These are phyloP conservation scores for Pisolithus thermaeus DNA, from an alignment of 1,284 basidiomycete genomes.

Conservation along the genomic window DNA sequence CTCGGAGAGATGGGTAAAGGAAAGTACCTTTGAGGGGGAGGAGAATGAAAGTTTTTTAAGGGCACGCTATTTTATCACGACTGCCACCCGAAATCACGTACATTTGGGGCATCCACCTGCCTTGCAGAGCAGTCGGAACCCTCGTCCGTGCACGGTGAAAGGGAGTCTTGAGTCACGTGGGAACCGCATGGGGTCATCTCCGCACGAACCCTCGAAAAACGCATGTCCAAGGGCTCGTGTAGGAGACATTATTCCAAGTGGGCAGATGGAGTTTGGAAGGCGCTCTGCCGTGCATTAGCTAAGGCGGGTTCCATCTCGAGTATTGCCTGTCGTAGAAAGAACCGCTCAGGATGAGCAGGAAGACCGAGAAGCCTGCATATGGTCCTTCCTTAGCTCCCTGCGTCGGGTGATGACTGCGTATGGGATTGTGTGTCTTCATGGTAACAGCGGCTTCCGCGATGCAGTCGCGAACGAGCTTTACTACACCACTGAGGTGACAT, in stretches of 20 bases:
- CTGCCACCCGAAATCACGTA: not conserved
- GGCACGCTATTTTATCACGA: not conserved
- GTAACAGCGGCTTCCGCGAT: too few relatives aligned
- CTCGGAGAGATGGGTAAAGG: conserved; percentile 2
- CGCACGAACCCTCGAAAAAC: not conserved
- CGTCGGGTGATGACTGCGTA: too few relatives aligned
- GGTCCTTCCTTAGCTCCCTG: too few relatives aligned
- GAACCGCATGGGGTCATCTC: not conserved
- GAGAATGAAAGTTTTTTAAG: conserved; percentile 17
- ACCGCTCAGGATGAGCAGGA: not conserved
- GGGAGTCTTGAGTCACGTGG: not conserved
- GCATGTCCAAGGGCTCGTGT: not conserved
- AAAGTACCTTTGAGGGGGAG: not conserved
- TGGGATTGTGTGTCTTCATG: too few relatives aligned
- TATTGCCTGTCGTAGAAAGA: not conserved
- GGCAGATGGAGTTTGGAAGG: not conserved
- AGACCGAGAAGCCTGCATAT: not conserved
- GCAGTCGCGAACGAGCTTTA: too few relatives aligned
- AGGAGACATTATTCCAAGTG: not conserved
- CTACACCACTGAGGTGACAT: too few relatives aligned
- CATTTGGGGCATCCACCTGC: not conserved
- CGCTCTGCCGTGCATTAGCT: not conserved
- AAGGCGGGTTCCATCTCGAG: not conserved
- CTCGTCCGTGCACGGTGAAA: not conserved
- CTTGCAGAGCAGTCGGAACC: not conserved